Conservation (phyloP, 169 alveolate genomes). For the Eimeria zaria region DNA sequence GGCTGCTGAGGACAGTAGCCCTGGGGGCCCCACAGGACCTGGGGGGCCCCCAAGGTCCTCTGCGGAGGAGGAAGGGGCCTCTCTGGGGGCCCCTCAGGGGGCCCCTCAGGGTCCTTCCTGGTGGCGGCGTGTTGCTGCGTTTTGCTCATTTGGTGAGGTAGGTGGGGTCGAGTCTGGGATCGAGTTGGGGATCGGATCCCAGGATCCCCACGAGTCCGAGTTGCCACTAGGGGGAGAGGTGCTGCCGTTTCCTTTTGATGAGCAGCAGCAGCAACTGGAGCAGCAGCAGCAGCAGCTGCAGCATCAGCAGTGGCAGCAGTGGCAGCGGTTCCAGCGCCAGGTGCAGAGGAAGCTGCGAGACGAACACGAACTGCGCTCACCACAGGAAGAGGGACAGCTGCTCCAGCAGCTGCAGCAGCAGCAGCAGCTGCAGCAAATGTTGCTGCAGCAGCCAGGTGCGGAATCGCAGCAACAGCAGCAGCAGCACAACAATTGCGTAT, state of each 20-base stretch:
- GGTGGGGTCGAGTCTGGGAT: background rate
- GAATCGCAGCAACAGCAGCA: constrained; percentile 27
- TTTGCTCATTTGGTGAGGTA: background rate
- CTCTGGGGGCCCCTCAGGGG: background rate
- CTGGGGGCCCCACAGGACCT: background rate
- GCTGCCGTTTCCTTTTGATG: background rate
- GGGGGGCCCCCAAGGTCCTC: background rate
- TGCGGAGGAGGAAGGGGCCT: background rate
- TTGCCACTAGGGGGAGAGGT: constrained; percentile 39
- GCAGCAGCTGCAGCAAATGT: background rate
- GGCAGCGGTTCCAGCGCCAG: background rate
- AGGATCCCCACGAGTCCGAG: background rate
- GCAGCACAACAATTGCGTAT: background rate
- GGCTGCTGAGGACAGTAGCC: background rate
- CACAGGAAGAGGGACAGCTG: background rate
- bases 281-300: constrained; percentile 15
- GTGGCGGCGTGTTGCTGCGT: constrained; percentile 34
- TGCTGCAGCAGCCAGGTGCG: background rate
- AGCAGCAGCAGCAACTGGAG: constrained; percentile 17
- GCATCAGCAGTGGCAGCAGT: background rate
- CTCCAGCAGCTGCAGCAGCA: constrained; percentile 22
- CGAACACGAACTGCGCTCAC: background rate
- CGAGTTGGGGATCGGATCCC: background rate
- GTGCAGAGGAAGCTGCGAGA: background rate
- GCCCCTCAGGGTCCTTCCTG: constrained; percentile 32